A percentile compares a stretch with the other conserved stretches of the same genome.
phyloP scores from a whole-genome alignment of 495 filamentous ascomycete genomes.

The Lepraria neglecta region DNA sequence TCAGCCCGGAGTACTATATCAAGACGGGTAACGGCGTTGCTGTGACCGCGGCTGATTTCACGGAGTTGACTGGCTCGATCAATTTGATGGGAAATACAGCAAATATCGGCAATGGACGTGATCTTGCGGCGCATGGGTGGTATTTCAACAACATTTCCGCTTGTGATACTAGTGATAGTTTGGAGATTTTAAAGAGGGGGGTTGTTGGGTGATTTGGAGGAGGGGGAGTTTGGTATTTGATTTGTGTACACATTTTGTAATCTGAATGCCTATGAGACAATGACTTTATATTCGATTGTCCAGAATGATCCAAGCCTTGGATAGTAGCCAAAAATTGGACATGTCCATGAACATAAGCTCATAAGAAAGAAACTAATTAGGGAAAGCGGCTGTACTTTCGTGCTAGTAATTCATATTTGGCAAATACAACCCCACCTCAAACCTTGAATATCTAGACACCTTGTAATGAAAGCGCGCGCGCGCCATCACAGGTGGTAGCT shows the following conservation, averaged over 20 bases:
- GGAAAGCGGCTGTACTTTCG: too few species aligned
- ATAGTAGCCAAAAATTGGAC: too few species aligned
- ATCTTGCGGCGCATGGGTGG: slow-evolving; percentile 39
- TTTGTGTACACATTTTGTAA: background rate
- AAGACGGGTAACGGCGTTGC: slow-evolving; percentile 35
- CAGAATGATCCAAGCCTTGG: too few species aligned
- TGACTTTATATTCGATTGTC: too few species aligned
- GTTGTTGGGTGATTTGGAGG: background rate
- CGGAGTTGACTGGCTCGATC: slow-evolving; percentile 33
- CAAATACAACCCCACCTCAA: too few species aligned
- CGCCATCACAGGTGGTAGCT: too few species aligned
- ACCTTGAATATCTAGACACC: too few species aligned
- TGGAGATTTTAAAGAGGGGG: slow-evolving; percentile 17
- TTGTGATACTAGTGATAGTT: slow-evolving; percentile 16
- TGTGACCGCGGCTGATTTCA: slow-evolving; percentile 40
- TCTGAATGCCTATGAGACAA: background rate
- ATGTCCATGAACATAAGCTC: too few species aligned
- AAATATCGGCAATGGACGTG: slow-evolving; percentile 26
- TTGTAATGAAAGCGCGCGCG: too few species aligned
- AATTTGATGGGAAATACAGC: slow-evolving; percentile 41
- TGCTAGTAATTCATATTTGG: too few species aligned
- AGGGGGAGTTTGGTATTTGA: too few species aligned
- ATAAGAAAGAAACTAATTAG: too few species aligned
- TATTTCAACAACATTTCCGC: slow-evolving; percentile 38
- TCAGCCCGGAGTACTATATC: slow-evolving; percentile 64